Evolutionary conservation across 2,329 filamentous ascomycete species (phyloP).

Genomic region (Chaetomium sp.): DNA sequence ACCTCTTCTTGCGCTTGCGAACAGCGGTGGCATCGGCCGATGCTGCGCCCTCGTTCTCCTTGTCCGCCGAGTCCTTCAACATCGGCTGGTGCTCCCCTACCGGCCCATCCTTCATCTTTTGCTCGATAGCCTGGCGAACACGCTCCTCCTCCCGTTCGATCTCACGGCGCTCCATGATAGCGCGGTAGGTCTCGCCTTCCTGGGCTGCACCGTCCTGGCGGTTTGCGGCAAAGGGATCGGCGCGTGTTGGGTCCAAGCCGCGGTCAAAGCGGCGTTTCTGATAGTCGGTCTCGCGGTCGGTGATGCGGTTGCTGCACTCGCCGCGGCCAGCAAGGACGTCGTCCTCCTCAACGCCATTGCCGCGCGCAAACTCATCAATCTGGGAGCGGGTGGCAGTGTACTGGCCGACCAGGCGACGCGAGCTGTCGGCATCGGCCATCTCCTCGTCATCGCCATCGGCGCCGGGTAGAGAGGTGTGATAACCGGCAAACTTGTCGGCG

Average conservation of each 20-base stretch:
- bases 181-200: constrained; percentile 80
- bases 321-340: constrained; percentile 80
- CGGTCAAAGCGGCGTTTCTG: constrained; percentile 94
- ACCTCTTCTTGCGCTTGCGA: constrained; percentile 89
- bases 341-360: constrained; percentile 84
- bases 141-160: constrained; percentile 92
- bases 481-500: constrained; percentile 83
- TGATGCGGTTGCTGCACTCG: constrained; percentile 88
- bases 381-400: constrained; percentile 92
- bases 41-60: constrained; percentile 71
- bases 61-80: constrained; percentile 71
- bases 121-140: constrained; percentile 76
- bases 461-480: constrained; percentile 84
- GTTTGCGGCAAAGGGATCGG: constrained; percentile 81
- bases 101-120: constrained; percentile 64
- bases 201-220: constrained; percentile 65
- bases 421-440: constrained; percentile 72
- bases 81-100: constrained; percentile 72
- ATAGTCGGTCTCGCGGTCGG: constrained; percentile 93
- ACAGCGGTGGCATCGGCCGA: constrained; percentile 65
- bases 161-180: constrained; percentile 88
- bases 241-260: constrained; percentile 79
- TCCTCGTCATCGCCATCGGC: constrained; percentile 77
- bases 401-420: constrained; percentile 83
- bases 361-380: constrained; percentile 90